A percentile compares a stretch with the other conserved stretches of the same genome.
These are phyloP conservation scores for Amanita phalloides DNA, from an alignment of 768 basidiomycete genomes.

Conservation along the genomic window DNA sequence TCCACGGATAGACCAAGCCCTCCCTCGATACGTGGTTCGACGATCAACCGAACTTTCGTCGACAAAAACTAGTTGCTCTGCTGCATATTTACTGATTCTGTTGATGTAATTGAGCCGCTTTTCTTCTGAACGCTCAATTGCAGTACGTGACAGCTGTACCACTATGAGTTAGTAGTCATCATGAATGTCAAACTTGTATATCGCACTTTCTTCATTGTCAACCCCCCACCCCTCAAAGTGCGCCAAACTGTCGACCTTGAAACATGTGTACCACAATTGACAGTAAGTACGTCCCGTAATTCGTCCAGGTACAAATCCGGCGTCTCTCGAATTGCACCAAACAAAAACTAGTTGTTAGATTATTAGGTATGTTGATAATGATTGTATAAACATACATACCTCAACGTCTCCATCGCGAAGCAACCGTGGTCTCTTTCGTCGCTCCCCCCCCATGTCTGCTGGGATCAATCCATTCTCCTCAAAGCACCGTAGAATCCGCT, in stretches of 20 bases:
- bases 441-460: background rate
- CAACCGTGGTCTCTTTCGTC: background rate
- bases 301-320: background rate
- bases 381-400: background rate
- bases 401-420: constrained; percentile 6
- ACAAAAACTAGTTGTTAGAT: background rate
- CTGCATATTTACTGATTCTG: constrained; percentile 4
- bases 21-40: too few relatives aligned
- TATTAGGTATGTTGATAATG: background rate
- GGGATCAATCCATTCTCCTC: constrained; percentile 3
- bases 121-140: background rate
- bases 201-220: background rate
- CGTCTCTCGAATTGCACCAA: background rate
- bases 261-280: constrained; percentile 8
- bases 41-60: too few relatives aligned
- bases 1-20: too few relatives aligned
- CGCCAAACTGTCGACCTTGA: constrained; percentile 13
- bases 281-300: background rate
- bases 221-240: constrained; percentile 5
- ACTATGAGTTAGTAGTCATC: too few relatives aligned
- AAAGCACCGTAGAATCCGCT: constrained; percentile 3
- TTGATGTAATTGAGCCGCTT: background rate
- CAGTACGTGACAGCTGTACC: constrained; percentile 7
- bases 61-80: constrained; percentile 11
- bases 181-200: background rate